These are phyloP conservation scores for Crassisporium funariophilum DNA, from an alignment of 768 basidiomycete genomes.

Conservation along the genomic window DNA sequence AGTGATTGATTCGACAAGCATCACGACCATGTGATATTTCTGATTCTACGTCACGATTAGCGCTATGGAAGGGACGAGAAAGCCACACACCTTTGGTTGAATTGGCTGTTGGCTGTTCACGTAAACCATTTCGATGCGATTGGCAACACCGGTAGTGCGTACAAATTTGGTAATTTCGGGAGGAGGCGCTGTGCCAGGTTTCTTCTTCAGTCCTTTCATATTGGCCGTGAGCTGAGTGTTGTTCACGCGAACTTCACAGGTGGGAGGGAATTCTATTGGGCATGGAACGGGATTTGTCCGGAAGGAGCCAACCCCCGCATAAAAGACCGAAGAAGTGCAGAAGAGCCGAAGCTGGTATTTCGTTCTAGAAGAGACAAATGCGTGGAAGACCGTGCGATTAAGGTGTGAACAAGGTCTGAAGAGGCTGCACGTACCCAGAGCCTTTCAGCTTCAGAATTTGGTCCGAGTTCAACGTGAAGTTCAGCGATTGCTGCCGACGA, in stretches of 20 bases:
- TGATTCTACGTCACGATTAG: slow-evolving; percentile 30
- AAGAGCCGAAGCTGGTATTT: slow-evolving; percentile 84
- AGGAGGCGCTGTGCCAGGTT: slow-evolving; percentile 91
- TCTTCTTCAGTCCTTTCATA: slow-evolving; percentile 92
- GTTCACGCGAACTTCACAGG: slow-evolving; percentile 91
- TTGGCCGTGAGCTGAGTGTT: slow-evolving; percentile 66
- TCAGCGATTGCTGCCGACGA: slow-evolving; percentile 62
- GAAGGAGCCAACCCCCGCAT: slow-evolving; percentile 55
- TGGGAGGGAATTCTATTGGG: slow-evolving; percentile 88
- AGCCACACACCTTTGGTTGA: slow-evolving; percentile 61
- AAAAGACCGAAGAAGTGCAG: slow-evolving; percentile 84
- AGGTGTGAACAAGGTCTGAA: slow-evolving; percentile 8
- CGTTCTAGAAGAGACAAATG: slow-evolving; percentile 38
- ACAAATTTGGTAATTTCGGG: slow-evolving; percentile 60
- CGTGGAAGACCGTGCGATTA: slow-evolving; percentile 4
- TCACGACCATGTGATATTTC: slow-evolving; percentile 87
- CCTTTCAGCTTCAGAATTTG: slow-evolving; percentile 62
- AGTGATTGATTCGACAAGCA: slow-evolving; percentile 78
- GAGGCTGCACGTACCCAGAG: slow-evolving; percentile 46
- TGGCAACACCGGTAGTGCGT: slow-evolving; percentile 42
- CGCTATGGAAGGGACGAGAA: neutral
- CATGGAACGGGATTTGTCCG: slow-evolving; percentile 56
- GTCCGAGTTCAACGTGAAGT: slow-evolving; percentile 68
- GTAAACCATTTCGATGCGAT: slow-evolving; percentile 86
- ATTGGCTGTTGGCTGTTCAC: slow-evolving; percentile 84